Evolutionary conservation across 2,329 filamentous ascomycete genomes (phyloP), one percentile per base, ranked within the genome.

Genomic region (Botrytis pseudocinerea): DNA sequence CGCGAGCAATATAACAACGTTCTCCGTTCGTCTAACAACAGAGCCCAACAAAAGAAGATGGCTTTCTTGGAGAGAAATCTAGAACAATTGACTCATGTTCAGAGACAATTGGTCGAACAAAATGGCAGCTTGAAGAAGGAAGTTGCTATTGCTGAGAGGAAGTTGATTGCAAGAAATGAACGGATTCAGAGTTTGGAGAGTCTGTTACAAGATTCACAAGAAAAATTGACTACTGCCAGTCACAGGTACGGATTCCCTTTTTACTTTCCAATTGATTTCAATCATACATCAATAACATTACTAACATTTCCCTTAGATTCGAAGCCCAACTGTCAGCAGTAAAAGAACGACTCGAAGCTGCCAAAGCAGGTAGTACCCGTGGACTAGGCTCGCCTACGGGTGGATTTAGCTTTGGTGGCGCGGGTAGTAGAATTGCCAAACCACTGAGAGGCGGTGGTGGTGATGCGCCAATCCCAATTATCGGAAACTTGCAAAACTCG

Each of bases 1-100:
- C 90, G 96, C 72, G 96, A 99, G 85, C 96, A 99, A 84, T 99
- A 99, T 85, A 98, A 99, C 87, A 98, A 97, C 79, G 96, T 99
- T 74, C 88, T 99, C 73, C 92, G 95, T 73, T 96, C 94, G 68
- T 97, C 94, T 77, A 99, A 99, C 87, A 98, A 97, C 86, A 92
- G 96, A 74, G 95, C 96, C 38, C 96, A 99, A 85, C 96, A 99
- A 84, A 99, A 99, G 92, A 99, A 99, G 89, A 98, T 99, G 93
- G 97, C 96, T 25, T 99, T 99, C 88, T 85, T 99, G 69, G 96
- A 99, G 86, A 92, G 96, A 81, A 99, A 99, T 82, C 90, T 99
- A 59, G 96, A 99, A 85, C 96, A 99, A 83, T 88, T 99, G 71
- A 99, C 96, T 5, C 94, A 97, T 81, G 96, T 99, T 71, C 96